Evolutionary conservation across 2,329 filamentous ascomycete species (phyloP), one percentile per base, ranked within the genome.

Genomic region (Sordariomycetes sp.): DNA sequence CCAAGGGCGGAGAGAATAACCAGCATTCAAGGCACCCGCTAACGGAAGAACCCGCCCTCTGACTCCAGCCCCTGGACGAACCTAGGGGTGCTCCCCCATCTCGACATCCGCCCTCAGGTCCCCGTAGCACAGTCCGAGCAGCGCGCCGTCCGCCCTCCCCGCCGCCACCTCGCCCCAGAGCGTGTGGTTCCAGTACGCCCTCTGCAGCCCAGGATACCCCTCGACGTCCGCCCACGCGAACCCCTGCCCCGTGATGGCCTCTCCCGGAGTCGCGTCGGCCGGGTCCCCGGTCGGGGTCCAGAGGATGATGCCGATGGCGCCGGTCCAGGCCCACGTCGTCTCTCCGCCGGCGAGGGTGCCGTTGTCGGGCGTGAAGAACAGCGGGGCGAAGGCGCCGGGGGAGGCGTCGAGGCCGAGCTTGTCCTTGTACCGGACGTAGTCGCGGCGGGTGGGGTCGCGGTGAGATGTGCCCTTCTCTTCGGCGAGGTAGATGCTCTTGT

Each of bases 331-430:
- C 55, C 55, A 57, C 34, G 55, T 32, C 20, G 55, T 57, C 50
- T 57, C 55, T 4, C 55, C 55, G 12, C 25, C 50, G 4, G 45
- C 5, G 15, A 57, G 55, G 34, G 55, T 57, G 51, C 32, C 7
- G 35, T 57, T 57, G 35, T 57, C 55, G 7, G 50, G n/a, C 24
- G 55, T 57, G 51, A 57, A 57, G 51, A n/a, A n/a, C 15, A 57
- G 51, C 24, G 55, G 55, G 32, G 25, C 34, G 20, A 53, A 39
- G 17, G 55, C 55, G 22, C 50, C 50, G 28, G 39, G 55, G 35
- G 55, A 53, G 20, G 55, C 35, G 50, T 57, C 35, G 55, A 57
- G 52, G 55, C 34, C 53, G 50, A 57, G 55, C 15, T 57, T 53
- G 55, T 57, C 55, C 20, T 53, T 35, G 50, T 53, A 57, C 32